phyloP scores from a whole-genome alignment of 345 rosid species.

The Cochlearia excelsa region DNA sequence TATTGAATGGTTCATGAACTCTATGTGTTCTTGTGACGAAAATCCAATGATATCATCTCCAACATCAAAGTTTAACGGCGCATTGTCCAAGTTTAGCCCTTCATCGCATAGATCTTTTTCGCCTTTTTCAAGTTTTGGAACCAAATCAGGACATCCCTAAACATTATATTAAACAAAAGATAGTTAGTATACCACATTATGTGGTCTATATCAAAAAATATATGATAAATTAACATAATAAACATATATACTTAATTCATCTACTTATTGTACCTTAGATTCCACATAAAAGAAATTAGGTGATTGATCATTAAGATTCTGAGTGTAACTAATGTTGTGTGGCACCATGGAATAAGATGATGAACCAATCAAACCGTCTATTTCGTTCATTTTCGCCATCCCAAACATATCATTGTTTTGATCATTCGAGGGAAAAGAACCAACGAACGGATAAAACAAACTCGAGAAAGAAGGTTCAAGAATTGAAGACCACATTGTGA shows the following conservation, averaged over 20 bases:
- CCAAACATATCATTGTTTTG: too few species aligned
- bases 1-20: too few species aligned
- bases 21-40: constrained; percentile 29
- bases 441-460: constrained; percentile 22
- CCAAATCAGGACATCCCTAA: constrained; percentile 17
- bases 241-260: too few species aligned
- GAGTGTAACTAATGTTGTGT: constrained; percentile 15
- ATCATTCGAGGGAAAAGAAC: constrained; percentile 14
- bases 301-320: constrained; percentile 39
- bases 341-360: constrained; percentile 22
- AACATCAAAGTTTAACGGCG: constrained; percentile 15
- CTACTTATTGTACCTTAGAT: not conserved
- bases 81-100: constrained; percentile 27
- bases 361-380: constrained; percentile 22
- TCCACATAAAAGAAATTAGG: constrained; percentile 33
- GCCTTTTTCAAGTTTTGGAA: too few species aligned
- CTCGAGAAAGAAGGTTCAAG: constrained; percentile 41
- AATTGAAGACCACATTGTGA: constrained; percentile 56
- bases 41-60: constrained; percentile 24
- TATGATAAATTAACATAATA: too few species aligned
- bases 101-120: constrained; percentile 9
- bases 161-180: not conserved
- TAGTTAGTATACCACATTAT: constrained; percentile 3
- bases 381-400: not conserved
- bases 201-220: not conserved